Base-by-base conservation (phyloP, 345 rosid species). In the Brassica nigra region DNA sequence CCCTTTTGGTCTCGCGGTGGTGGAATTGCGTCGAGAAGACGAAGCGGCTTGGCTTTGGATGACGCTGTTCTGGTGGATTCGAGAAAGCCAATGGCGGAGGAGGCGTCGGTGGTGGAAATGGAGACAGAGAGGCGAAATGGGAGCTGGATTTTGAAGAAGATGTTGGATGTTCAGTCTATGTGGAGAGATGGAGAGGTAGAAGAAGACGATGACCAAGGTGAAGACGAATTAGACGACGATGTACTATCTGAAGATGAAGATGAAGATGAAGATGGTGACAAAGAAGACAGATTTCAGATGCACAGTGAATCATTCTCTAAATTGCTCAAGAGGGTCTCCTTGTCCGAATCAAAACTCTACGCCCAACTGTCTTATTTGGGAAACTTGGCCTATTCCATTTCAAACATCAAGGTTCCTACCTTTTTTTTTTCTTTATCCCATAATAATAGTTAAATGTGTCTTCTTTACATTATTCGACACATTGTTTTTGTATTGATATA, bases 101-200 rank as follows among this genome's bases (percentile, higher is more conserved):
- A 62, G 10, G 37, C 58, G 57, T 2, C 47, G 61, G 59, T 58
- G 67, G 63, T 20, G 29, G 77, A 36, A 36, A 70, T 61, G 34
- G 81, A 55, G 63, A 39, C 77, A 58, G 89, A 83, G 66, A 86
- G 81, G 39, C 69, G 80, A 39, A 85, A 86, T 73, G 91, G 78
- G 82, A 95, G 85, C 68, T 95, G 98, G 99, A 88, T 91, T 37
- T 68, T 86, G 85, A 95, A 90, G 93, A 90, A 90, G 93, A 90
- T 93, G 84, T 76, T 95, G 83, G 92, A 88, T 58, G 92, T 91
- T 3, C 81, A 85, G 61, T 87, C 94, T 2, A 71, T 88, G 65
- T 84, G 92, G 91, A 87, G 82, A 69, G 87, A 81, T 7, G 82
- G 71, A 11, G 87, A 74, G 1, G 47, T 59, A 20, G 71, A 66